Base-by-base conservation (phyloP, 192 early-diverging fungal genomes). In the Powellomyces hirtus region DNA sequence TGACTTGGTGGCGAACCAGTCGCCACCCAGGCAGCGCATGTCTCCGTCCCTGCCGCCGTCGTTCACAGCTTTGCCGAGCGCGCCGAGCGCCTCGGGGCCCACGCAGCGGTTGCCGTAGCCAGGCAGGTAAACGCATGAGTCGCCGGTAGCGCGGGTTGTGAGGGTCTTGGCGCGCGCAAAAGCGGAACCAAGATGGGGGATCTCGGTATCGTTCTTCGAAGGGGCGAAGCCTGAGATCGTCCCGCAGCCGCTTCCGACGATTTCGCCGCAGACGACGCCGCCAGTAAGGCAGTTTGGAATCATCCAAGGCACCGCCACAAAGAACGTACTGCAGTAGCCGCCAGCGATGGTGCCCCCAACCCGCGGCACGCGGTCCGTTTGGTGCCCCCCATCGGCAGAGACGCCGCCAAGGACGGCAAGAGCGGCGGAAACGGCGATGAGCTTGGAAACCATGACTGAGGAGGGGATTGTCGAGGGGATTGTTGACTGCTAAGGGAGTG, bases 1-100 rank as follows among this genome's bases (percentile, higher is more conserved):
- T 10, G 8, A 13, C 29, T 33, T 33, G 22, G 57, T 59, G 27
- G 30, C 57, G 57, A 59, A 59, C 57, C 57, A 59, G 57, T 59
- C 57, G 57, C 34, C 10, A 36, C 35, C 57, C 11, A 59, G 34
- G 57, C 57, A 59, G 7, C 35, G 7, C 57, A 59, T 59, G 10
- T 29, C 6, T 6, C 57, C 57, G 35, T 10, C 57, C 29, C 7
- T 36, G 36, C 59, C 8, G 8, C 36, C 59, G 18, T 30, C 59
- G 53, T 34, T 33, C 24, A 56, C 29, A 30, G 59, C 59, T 18
- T 61, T 36, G 20, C 59, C 59, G n/a, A 61, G 38, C 14, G 35
- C 36, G 20, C n/a, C 31, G 29, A 61, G 18, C 22, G 59, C 59
- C 18, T 36, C 22, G 7, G 36, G n/a, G 35, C 13, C 20, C 13